Base-by-base conservation (phyloP, 106 monocot species). In the Gastrodia elata region DNA sequence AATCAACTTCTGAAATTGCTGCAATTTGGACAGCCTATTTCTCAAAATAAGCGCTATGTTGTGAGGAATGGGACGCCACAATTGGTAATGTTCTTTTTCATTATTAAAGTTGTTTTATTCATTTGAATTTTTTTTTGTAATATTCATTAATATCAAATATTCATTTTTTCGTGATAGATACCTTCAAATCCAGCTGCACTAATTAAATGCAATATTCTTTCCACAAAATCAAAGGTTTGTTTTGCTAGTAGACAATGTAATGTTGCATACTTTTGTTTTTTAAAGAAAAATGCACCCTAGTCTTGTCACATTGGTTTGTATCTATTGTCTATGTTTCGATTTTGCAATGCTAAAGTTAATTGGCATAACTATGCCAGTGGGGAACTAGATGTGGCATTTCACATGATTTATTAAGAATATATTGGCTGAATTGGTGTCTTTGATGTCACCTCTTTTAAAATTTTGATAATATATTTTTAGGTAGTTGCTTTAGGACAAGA, bases 21-120 rank as follows among this genome's bases (percentile, higher is more conserved):
- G 4, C 38, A 35, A n/a, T n/a, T 68, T 65, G 56, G 73, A 77
- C 91, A 94, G 94, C 94, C 94, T 77, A 75, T 88, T 71, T 88
- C 97, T 73, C 90, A 97, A 69, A 76, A 82, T 44, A 93, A 97
- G 77, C 82, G 93, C 28, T 97, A 93, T 73, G 77, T 97, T 77
- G 90, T 84, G 72, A 97, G 68, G 75, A 86, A 97, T 76, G 92
- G 97, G 75, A 36, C 68, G 43, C 92, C 97, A 28, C 74, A 80
- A 73, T 68, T 96, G 95, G 95, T 96, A 86, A 77, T 25, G 5
- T 74, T 39, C 44, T 74, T 43, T 37, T 74, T 36, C n/a, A n/a
- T 38, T 13, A 16, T 13, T 24, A 68, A 18, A 68, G 27, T 52
- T 52, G 52, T 22, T 0, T 52, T 52, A 22, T 22, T 41, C 10